These are phyloP conservation scores for Kondoa subrosea DNA, from an alignment of 768 basidiomycete species.

Conservation along the genomic window DNA sequence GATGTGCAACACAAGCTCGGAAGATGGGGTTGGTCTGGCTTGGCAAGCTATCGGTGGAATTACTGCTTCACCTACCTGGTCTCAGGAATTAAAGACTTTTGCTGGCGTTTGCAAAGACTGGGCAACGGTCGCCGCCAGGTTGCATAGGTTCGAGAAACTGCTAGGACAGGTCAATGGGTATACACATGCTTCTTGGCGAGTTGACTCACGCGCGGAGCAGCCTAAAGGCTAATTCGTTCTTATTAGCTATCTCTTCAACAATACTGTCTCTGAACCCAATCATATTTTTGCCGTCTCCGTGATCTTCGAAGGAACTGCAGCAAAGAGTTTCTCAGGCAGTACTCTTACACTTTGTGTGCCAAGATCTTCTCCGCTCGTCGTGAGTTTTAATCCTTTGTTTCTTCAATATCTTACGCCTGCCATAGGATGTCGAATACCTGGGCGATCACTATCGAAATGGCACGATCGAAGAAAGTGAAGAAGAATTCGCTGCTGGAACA, in stretches of 20 bases:
- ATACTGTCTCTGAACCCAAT: background rate
- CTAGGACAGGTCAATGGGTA: slow-evolving; percentile 1
- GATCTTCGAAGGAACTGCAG: slow-evolving; percentile 3
- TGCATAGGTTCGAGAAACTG: background rate
- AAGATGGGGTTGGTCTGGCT: background rate
- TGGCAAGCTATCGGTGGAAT: background rate
- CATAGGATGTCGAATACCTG: background rate
- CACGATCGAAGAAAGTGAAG: background rate
- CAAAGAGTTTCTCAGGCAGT: background rate
- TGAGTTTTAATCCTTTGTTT: no score
- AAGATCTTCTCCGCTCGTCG: background rate
- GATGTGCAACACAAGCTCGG: background rate
- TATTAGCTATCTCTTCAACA: background rate
- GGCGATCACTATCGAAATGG: background rate
- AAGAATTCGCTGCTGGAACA: background rate
- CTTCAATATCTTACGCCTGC: no score
- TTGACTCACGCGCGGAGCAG: no score
- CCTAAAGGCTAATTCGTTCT: no score
- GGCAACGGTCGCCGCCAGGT: slow-evolving; percentile 1
- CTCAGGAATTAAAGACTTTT: background rate
- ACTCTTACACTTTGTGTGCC: slow-evolving; percentile 2
- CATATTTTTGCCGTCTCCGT: slow-evolving; percentile 2
- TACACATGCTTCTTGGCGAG: slow-evolving; percentile 4
- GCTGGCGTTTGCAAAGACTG: slow-evolving; percentile 7
- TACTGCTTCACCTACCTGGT: background rate